These are phyloP conservation scores for Colletotrichum phormii DNA, from an alignment of 2,329 filamentous ascomycete species.

Conservation along the genomic window DNA sequence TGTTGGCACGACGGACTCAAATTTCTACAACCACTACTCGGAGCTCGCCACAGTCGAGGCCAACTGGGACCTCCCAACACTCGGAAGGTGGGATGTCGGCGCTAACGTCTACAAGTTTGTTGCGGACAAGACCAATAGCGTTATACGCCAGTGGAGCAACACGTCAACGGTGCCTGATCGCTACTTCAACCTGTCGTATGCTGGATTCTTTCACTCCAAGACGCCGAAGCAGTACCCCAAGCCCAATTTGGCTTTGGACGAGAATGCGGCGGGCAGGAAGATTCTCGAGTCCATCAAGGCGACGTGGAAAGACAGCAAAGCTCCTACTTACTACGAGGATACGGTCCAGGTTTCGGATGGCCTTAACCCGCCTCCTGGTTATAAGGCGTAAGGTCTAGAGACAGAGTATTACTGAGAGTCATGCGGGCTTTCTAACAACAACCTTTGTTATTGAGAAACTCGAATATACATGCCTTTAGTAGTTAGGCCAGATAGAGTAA, in stretches of 20 bases:
- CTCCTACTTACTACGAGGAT: constrained; percentile 56
- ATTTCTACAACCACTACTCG: constrained; percentile 81
- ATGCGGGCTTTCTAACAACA: too few relatives aligned
- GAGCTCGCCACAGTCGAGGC: constrained; percentile 73
- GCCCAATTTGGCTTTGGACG: constrained; percentile 51
- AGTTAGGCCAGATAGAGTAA: background rate
- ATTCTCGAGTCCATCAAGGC: constrained; percentile 53
- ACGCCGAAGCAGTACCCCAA: constrained; percentile 51
- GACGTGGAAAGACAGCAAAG: constrained; percentile 50
- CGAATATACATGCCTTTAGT: too few relatives aligned
- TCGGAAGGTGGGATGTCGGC: constrained; percentile 78
- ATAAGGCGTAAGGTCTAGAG: constrained; percentile 29
- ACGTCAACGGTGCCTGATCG: constrained; percentile 50
- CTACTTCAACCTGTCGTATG: constrained; percentile 66
- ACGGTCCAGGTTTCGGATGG: constrained; percentile 55
- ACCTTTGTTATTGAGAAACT: too few relatives aligned
- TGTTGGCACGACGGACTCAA: constrained; percentile 74
- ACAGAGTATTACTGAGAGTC: too few relatives aligned
- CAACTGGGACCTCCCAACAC: constrained; percentile 77
- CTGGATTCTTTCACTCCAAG: constrained; percentile 57
- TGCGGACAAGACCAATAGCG: constrained; percentile 70
- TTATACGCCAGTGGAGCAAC: constrained; percentile 51
- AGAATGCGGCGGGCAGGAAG: constrained; percentile 46
- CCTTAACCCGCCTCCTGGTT: constrained; percentile 54
- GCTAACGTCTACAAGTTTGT: constrained; percentile 77